Evolutionary conservation across 1,284 basidiomycete genomes (phyloP).

Genomic region (Rugosomyces carneus): DNA sequence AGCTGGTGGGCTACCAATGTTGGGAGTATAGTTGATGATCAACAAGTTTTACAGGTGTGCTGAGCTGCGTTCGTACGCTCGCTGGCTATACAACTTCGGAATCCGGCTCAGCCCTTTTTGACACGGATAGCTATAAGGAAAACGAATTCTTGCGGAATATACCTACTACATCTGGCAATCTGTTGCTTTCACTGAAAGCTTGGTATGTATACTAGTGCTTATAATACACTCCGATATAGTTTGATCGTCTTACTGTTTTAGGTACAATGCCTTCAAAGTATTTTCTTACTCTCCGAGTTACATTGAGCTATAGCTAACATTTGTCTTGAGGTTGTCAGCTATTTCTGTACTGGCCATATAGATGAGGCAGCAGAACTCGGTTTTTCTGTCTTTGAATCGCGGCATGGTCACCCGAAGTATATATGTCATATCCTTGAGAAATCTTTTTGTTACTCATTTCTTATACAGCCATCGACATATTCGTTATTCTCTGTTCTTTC

Average conservation of each 20-base stretch:
- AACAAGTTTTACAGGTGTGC: slow-evolving; percentile 31
- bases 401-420: slow-evolving; percentile 58
- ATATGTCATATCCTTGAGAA: slow-evolving; percentile 13
- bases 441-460: background rate
- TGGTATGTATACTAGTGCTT: slow-evolving; percentile 36
- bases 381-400: slow-evolving; percentile 51
- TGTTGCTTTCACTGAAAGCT: slow-evolving; percentile 42
- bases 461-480: slow-evolving; percentile 52
- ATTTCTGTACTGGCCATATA: slow-evolving; percentile 53
- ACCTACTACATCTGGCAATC: slow-evolving; percentile 38
- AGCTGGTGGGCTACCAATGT: slow-evolving; percentile 33
- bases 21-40: background rate
- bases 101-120: slow-evolving; percentile 47
- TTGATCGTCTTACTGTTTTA: slow-evolving; percentile 18
- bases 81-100: slow-evolving; percentile 49
- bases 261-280: slow-evolving; percentile 65
- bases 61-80: slow-evolving; percentile 58
- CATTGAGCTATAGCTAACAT: slow-evolving; percentile 1
- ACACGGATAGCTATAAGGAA: slow-evolving; percentile 57
- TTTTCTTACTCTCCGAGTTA: background rate
- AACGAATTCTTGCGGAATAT: slow-evolving; percentile 42
- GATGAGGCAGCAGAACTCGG: slow-evolving; percentile 56
- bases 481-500: slow-evolving; percentile 63
- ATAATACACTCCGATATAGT: slow-evolving; percentile 2
- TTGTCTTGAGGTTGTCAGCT: slow-evolving; percentile 44